Base-by-base conservation (phyloP, 2,329 filamentous ascomycete species). In the Aspergillus udagawae region DNA sequence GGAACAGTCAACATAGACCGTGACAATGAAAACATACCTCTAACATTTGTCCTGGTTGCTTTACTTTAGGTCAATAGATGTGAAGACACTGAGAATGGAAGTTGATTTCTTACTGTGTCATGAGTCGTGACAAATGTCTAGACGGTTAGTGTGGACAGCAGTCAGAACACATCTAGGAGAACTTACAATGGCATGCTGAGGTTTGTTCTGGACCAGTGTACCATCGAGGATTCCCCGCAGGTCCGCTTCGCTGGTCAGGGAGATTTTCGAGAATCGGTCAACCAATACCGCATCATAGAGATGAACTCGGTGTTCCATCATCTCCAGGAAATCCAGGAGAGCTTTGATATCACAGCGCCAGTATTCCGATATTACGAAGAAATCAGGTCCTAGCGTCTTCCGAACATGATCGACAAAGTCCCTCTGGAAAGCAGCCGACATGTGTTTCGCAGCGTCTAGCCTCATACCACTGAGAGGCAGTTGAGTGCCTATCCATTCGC, bases 361-460 rank as follows among this genome's bases (percentile, higher is more conserved):
- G 68, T 86, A 89, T 66, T 91, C 88, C 9, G 86, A 87, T 1
- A 91, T 83, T 17, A 89, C 75, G 66, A 89, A 87, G 71, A 85
- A 84, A 14, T 82, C 73, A 12, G 78, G 73, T 2, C 81, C 81
- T 29, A 79, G 75, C 0, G 71, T 73, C 47, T 77, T 75, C 65
- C 82, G 82, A 57, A 89, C 72, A 49, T 82, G 75, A 5, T 76
- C 74, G 52, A 90, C 81, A 73, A 89, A 89, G n/a, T 84, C 79
- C 45, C 79, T 80, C 32, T 87, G 80, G 66, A 91, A 91, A n/a
- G 79, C 77, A 57, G 83, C 82, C 28, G 83, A 87, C 71, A 86
- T 89, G 72, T 91, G 88, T 73, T 90, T 88, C 29, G 86, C 84
- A 12, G 88, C 88, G 69, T 91, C 88, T 52, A 91, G 81, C 20